Conservation (phyloP, 2,329 filamentous ascomycete genomes). For the Tetracladium maxilliforme region DNA sequence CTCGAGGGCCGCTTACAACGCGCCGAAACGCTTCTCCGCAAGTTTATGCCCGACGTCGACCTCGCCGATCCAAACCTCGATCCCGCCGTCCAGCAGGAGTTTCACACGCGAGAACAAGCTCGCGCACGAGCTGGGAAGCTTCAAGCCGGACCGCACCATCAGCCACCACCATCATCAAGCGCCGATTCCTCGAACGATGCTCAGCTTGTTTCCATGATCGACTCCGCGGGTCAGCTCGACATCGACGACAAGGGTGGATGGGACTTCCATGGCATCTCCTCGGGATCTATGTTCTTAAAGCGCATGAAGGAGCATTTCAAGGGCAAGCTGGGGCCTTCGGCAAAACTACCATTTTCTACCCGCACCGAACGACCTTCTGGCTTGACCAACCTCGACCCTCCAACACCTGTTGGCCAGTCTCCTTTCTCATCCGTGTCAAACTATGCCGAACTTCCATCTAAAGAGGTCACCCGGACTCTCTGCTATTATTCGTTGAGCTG, state of each 20-base stretch:
- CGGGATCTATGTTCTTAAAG: constrained; percentile 75
- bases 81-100: constrained; percentile 48
- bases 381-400: no score
- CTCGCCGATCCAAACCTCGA: constrained; percentile 77
- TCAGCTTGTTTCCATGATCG: constrained; percentile 86
- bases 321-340: constrained; percentile 54
- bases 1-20: constrained; percentile 54
- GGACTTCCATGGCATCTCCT: constrained; percentile 92
- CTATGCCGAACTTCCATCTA: constrained; percentile 54
- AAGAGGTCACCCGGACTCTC: constrained; percentile 34
- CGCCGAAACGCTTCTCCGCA: constrained; percentile 49
- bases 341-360: no score
- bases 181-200: constrained; percentile 39
- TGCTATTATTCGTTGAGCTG: constrained; percentile 41
- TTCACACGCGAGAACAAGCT: constrained; percentile 31
- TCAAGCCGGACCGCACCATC: constrained; percentile 7
- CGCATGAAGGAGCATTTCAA: constrained; percentile 82
- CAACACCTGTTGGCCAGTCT: no score
- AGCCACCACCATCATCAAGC: constrained; percentile 8
- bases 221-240: constrained; percentile 80
- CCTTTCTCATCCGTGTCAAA: no score
- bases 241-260: constrained; percentile 83
- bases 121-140: constrained; percentile 27
- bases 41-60: constrained; percentile 50
- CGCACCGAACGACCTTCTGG: no score